Conservation (phyloP, 1,139 yeast genomes). For the Blastobotrys elegans region DNA sequence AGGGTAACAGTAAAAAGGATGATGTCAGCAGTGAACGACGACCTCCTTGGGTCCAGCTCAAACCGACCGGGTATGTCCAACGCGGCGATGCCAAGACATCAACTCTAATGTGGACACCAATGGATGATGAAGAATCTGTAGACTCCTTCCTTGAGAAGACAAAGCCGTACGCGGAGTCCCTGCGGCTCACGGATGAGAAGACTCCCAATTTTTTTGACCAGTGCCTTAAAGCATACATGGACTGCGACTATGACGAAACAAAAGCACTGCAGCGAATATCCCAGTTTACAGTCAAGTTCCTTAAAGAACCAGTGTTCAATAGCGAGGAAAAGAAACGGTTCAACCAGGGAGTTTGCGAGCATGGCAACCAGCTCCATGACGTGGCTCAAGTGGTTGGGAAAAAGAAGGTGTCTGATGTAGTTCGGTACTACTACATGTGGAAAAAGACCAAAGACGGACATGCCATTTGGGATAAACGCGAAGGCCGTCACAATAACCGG, state of each 20-base stretch:
- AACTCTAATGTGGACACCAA: conserved; percentile 61
- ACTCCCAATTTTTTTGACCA: conserved; percentile 81
- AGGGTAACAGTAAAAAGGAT: not conserved
- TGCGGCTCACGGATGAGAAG: conserved; percentile 43
- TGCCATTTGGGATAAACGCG: conserved; percentile 75
- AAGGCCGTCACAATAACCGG: conserved; percentile 52
- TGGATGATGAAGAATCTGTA: conserved; percentile 30
- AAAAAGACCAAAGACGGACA: conserved; percentile 77
- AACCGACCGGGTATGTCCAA: conserved; percentile 79
- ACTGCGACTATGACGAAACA: conserved; percentile 45
- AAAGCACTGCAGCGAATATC: conserved; percentile 42
- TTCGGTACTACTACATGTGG: conserved; percentile 84
- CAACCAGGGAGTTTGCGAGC: conserved; percentile 67
- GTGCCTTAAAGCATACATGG: conserved; percentile 51
- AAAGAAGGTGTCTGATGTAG: conserved; percentile 71
- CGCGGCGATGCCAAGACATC: conserved; percentile 73
- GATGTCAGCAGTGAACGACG: conserved; percentile 40
- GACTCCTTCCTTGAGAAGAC: conserved; percentile 55
- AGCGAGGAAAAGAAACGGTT: conserved; percentile 60
- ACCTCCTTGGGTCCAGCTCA: conserved; percentile 73
- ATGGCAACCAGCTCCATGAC: conserved; percentile 78
- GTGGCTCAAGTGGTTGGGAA: conserved; percentile 65
- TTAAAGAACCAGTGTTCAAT: conserved; percentile 73
- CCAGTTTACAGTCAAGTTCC: conserved; percentile 48
- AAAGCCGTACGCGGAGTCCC: conserved; percentile 48